phyloP scores from a whole-genome alignment of 139 green algal genomes.

The Pedinophyceae sp. region DNA sequence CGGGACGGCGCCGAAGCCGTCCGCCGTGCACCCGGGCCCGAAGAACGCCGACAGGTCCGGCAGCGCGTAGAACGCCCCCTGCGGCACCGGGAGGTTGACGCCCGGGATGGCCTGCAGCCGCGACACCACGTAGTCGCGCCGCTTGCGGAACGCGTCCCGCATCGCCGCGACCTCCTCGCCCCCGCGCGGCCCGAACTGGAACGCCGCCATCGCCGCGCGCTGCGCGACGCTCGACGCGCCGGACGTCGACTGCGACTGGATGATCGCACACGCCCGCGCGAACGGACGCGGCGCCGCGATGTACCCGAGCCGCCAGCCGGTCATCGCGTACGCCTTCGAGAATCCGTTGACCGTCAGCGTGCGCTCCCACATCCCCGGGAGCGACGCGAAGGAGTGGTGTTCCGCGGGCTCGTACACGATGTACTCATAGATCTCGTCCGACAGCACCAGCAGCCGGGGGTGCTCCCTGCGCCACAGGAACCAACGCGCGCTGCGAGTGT shows the following conservation, averaged over 20 bases:
- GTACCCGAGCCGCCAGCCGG: constrained; percentile 90
- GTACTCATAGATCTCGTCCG: constrained; percentile 85
- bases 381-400: constrained; percentile 62
- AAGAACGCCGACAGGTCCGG: constrained; percentile 69
- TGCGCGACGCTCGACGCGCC: constrained; percentile 60
- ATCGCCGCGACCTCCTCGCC: constrained; percentile 58
- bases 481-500: no score
- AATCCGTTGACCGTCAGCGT: constrained; percentile 97
- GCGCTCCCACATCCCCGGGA: constrained; percentile 78
- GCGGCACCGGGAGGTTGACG: constrained; percentile 40
- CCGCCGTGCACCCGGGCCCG: constrained; percentile 27
- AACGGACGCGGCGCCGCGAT: constrained; percentile 71
- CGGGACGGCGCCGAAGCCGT: constrained; percentile 52
- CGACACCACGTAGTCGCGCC: constrained; percentile 49
- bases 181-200: constrained; percentile 57
- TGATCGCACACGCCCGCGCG: constrained; percentile 51
- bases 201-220: constrained; percentile 73
- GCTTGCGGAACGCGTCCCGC: constrained; percentile 62
- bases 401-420: constrained; percentile 75
- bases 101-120: constrained; percentile 52
- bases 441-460: constrained; percentile 77
- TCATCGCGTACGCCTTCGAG: constrained; percentile 64
- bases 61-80: constrained; percentile 92
- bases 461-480: no score
- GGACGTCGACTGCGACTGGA: constrained; percentile 85